phyloP scores from a whole-genome alignment of 169 alveolate genomes.

The Eimeria praecox region DNA sequence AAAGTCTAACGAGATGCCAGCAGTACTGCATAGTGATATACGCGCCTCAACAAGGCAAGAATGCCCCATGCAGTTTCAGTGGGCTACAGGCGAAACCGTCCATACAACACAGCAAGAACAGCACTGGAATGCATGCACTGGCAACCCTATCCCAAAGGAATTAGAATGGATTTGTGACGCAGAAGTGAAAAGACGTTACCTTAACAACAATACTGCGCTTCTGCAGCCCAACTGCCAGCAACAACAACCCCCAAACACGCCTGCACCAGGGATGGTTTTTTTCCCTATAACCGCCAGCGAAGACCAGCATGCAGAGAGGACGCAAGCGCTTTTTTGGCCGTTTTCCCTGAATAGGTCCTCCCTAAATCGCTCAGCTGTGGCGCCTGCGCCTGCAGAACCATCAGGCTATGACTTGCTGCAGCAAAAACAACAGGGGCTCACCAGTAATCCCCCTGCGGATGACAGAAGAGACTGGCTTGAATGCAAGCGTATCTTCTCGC shows the following conservation, averaged over 20 bases:
- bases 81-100: not conserved
- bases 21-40: not conserved
- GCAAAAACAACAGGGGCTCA: not conserved
- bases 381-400: not conserved
- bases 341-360: not conserved
- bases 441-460: not conserved
- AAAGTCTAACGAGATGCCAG: not conserved
- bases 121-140: not conserved
- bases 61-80: not conserved
- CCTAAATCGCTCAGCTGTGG: not conserved
- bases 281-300: not conserved
- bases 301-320: not conserved
- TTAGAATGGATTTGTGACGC: not conserved
- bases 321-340: not conserved
- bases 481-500: slow-evolving; percentile 13
- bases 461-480: not conserved
- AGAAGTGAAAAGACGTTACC: not conserved
- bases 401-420: not conserved
- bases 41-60: not conserved
- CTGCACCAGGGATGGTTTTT: not conserved
- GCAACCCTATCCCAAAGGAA: not conserved
- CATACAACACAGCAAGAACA: not conserved
- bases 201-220: not conserved
- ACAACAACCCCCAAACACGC: not conserved
- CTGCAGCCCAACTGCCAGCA: not conserved